Base-by-base conservation (phyloP, 257 asterid genomes). In the Vinca minor region DNA sequence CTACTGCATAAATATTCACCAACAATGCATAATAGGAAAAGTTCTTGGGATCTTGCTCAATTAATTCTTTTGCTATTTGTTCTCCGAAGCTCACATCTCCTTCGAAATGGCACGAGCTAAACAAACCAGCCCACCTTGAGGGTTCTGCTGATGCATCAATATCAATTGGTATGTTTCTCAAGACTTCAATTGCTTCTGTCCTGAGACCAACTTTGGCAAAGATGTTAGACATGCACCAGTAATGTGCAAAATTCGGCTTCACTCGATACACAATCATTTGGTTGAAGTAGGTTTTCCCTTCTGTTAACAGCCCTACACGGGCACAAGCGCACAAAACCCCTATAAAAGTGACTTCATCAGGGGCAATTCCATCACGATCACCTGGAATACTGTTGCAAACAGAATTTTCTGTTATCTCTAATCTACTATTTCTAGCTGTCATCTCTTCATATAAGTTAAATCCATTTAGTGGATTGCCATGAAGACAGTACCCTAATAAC, bases 321-420 rank as follows among this genome's bases (percentile, higher is more conserved):
- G 79, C 86, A 73, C 96, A 86, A 71, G 95, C 93, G 47, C 94
- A 86, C 47, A 88, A 69, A 59, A 86, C 63, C 0, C 92, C 96
- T 10, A 88, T 66, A 71, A 88, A 86, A 36, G 95, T 88, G 25
- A 84, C 34, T 75, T 82, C 92, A 73, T 88, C 88, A 0, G 92
- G 96, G 53, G 58, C 52, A 62, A 73, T 50, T 4, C 48, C 14
- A 57, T 67, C 52, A n/a, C 7, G 2, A 46, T 34, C 25, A 21
- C 26, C 28, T 45, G 46, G 8, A 35, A 21, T 67, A 14, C 41
- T 44, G 13, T 54, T 42, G 18, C 56, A 29, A 26, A 42, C 26
- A 42, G n/a, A 17, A 46, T 15, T 62, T 64, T 62, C 63, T 23
- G 23, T 21, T 49, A 54, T 71, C 13, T 62, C 75, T 63, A 20